phyloP scores from a whole-genome alignment of 2,329 filamentous ascomycete species.

The Nemania bipapillata region DNA sequence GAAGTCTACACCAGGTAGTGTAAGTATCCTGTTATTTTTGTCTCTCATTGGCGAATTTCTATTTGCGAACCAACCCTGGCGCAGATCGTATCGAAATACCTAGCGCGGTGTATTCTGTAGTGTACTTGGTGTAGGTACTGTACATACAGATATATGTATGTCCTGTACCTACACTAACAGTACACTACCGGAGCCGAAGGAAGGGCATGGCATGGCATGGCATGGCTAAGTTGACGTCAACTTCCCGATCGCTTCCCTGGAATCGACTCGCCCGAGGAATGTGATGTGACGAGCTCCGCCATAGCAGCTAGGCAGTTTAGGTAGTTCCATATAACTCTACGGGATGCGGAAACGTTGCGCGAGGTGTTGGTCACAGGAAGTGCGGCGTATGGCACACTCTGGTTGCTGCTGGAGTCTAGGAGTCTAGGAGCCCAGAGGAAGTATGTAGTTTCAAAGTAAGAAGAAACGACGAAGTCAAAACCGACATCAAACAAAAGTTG shows the following conservation, averaged over 20 bases:
- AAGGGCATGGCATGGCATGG: not conserved
- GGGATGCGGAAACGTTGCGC: not conserved
- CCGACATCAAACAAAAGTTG: conserved; percentile 20
- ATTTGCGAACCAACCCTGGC: conserved; percentile 31
- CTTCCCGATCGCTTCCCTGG: conserved; percentile 7
- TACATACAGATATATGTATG: no score
- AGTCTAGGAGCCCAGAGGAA: not conserved
- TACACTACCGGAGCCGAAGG: conserved; percentile 19
- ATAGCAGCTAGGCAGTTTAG: no score
- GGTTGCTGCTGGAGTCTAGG: conserved; percentile 5
- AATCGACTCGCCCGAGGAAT: conserved; percentile 1
- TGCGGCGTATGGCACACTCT: not conserved
- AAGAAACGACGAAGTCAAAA: conserved; percentile 18
- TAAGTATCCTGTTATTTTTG: conserved; percentile 37
- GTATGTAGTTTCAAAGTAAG: conserved; percentile 8
- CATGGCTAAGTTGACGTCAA: conserved; percentile 36
- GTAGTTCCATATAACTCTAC: no score
- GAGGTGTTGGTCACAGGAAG: not conserved
- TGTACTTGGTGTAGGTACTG: not conserved
- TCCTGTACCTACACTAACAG: no score
- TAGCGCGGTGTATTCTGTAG: conserved; percentile 11
- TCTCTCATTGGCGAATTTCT: conserved; percentile 29
- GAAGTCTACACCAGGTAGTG: not conserved
- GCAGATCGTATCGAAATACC: conserved; percentile 31
- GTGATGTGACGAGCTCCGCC: conserved; percentile 9